These are phyloP conservation scores for Claviceps capensis DNA, from an alignment of 2,329 filamentous ascomycete genomes.

Conservation along the genomic window DNA sequence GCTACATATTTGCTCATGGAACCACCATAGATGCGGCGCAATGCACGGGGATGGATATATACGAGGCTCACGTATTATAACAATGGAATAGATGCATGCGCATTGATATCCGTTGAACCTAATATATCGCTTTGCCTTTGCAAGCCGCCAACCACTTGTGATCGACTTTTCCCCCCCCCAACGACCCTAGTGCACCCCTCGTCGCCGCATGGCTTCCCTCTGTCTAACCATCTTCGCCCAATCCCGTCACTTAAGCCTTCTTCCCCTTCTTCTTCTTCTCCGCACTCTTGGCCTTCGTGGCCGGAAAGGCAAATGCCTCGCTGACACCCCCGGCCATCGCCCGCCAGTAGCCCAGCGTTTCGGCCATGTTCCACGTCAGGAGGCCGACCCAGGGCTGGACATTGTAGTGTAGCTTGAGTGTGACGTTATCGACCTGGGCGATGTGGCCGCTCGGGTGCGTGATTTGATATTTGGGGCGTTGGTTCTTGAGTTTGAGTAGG, in stretches of 20 bases:
- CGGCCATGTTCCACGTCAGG: slow-evolving; percentile 62
- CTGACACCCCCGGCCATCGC: slow-evolving; percentile 50
- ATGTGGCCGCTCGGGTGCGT: slow-evolving; percentile 75
- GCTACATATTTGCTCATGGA: too few relatives aligned
- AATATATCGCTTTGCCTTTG: too few relatives aligned
- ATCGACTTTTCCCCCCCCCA: too few relatives aligned
- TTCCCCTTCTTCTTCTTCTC: slow-evolving; percentile 11
- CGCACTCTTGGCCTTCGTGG: slow-evolving; percentile 40
- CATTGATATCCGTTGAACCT: too few relatives aligned
- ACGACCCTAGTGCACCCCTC: too few relatives aligned
- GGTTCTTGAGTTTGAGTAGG: slow-evolving; percentile 63
- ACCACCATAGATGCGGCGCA: too few relatives aligned
- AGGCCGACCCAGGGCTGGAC: slow-evolving; percentile 93
- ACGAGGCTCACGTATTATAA: too few relatives aligned
- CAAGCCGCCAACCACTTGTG: too few relatives aligned
- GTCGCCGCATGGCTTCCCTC: too few relatives aligned
- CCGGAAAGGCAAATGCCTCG: slow-evolving; percentile 49
- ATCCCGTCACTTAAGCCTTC: not conserved
- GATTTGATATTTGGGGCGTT: slow-evolving; percentile 93
- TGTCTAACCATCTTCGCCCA: not conserved
- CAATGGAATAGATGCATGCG: too few relatives aligned
- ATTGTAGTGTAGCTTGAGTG: slow-evolving; percentile 80
- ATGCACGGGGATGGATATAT: too few relatives aligned
- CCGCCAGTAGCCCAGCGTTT: slow-evolving; percentile 49
- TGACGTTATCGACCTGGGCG: slow-evolving; percentile 59